Conservation (phyloP, 2,329 filamentous ascomycete species). For the Colletotrichum musicola region DNA sequence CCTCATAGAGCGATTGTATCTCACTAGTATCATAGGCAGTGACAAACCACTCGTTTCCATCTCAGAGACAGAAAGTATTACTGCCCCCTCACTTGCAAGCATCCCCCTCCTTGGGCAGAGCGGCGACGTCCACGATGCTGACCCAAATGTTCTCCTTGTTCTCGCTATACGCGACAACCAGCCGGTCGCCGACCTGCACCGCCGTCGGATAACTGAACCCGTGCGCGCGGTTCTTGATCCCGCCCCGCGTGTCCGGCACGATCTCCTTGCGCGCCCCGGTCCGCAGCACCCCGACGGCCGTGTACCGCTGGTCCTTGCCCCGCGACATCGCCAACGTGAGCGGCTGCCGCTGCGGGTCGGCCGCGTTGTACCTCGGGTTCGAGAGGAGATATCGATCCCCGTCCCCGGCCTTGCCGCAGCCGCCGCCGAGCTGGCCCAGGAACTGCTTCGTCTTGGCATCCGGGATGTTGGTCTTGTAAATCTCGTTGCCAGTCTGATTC, state of each 20-base stretch:
- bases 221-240: conserved; percentile 40
- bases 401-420: conserved; percentile 11
- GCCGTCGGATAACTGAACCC: conserved; percentile 44
- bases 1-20: too few relatives aligned
- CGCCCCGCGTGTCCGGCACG: conserved; percentile 43
- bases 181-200: conserved; percentile 40
- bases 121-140: conserved; percentile 40
- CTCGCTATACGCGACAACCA: conserved; percentile 44
- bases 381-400: conserved; percentile 38
- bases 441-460: conserved; percentile 44
- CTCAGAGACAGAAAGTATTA: too few relatives aligned
- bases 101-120: conserved; percentile 29
- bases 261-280: conserved; percentile 42
- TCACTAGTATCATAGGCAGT: too few relatives aligned
- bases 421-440: conserved; percentile 31
- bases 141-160: conserved; percentile 47
- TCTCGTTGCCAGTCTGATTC: conserved; percentile 40
- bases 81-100: not conserved
- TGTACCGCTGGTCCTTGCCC: conserved; percentile 32
- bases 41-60: too few relatives aligned
- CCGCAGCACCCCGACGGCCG: conserved; percentile 40
- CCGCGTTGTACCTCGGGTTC: conserved; percentile 41
- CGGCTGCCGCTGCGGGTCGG: conserved; percentile 38
- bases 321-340: conserved; percentile 41
- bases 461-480: conserved; percentile 42